Conservation (phyloP, 2,329 filamentous ascomycete genomes). For the Colletotrichum scovillei region DNA sequence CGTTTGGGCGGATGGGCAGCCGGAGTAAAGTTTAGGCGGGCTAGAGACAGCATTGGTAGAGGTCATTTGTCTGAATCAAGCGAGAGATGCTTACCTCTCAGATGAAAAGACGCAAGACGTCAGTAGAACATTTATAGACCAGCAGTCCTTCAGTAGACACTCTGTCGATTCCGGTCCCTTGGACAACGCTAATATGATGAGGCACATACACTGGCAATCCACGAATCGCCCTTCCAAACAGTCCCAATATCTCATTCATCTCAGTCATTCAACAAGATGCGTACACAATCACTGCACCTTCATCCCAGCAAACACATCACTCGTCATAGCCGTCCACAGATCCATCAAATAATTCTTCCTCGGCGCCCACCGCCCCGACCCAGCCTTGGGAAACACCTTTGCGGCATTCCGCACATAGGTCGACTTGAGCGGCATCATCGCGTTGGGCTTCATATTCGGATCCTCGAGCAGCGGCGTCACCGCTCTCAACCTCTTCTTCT, state of each 20-base stretch:
- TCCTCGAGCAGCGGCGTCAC: slow-evolving; percentile 57
- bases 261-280: neutral
- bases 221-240: neutral
- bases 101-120: neutral
- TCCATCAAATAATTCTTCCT: slow-evolving; percentile 15
- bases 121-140: neutral
- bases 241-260: neutral
- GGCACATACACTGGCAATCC: neutral
- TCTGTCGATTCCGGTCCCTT: neutral
- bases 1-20: slow-evolving; percentile 55
- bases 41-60: neutral
- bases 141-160: too few species aligned
- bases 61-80: neutral
- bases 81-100: neutral
- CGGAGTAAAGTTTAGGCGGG: neutral
- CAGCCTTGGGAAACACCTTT: slow-evolving; percentile 58
- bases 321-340: slow-evolving; percentile 14
- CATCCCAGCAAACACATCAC: slow-evolving; percentile 6
- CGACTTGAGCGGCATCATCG: slow-evolving; percentile 56
- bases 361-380: slow-evolving; percentile 44
- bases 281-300: neutral
- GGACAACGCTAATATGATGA: neutral
- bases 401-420: slow-evolving; percentile 61
- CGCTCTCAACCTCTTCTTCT: slow-evolving; percentile 50
- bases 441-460: slow-evolving; percentile 49